These are phyloP conservation scores for Suhomyces bolitotheri DNA, from an alignment of 1,139 yeast genomes.

Conservation along the genomic window DNA sequence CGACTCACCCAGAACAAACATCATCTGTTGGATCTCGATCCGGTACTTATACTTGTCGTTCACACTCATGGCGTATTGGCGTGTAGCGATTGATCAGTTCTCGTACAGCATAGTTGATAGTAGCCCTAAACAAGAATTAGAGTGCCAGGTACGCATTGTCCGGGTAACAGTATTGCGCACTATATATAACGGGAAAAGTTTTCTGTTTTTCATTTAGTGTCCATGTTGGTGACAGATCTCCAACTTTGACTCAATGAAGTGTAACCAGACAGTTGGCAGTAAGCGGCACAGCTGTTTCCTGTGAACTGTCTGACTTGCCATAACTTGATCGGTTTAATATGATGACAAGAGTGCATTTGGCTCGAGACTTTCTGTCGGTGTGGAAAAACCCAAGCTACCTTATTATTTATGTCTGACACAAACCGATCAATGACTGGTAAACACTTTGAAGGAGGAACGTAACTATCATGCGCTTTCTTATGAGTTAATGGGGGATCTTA, in stretches of 20 bases:
- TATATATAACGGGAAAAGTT: slow-evolving; percentile 9
- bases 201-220: slow-evolving; percentile 2
- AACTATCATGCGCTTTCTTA: too few relatives aligned
- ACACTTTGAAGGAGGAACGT: too few relatives aligned
- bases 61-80: slow-evolving; percentile 3
- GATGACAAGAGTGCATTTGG: slow-evolving; percentile 96
- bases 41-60: slow-evolving; percentile 67
- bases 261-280: slow-evolving; percentile 6
- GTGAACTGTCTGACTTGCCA: slow-evolving; percentile 6
- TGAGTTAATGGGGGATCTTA: too few relatives aligned
- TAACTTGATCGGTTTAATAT: slow-evolving; percentile 24
- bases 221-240: not conserved
- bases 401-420: slow-evolving; percentile 39
- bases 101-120: too few relatives aligned
- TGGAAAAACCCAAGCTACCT: slow-evolving; percentile 95
- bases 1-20: slow-evolving; percentile 96
- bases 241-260: not conserved
- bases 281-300: slow-evolving; percentile 8
- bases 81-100: not conserved
- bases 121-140: not conserved
- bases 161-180: slow-evolving; percentile 14
- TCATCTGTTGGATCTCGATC: slow-evolving; percentile 93
- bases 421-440: slow-evolving; percentile 3
- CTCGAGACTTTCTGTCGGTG: slow-evolving; percentile 91
- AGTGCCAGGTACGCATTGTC: slow-evolving; percentile 2